Conservation (phyloP, 202 grass and related monocot species). For the Dendrocalamus latiflorus region DNA sequence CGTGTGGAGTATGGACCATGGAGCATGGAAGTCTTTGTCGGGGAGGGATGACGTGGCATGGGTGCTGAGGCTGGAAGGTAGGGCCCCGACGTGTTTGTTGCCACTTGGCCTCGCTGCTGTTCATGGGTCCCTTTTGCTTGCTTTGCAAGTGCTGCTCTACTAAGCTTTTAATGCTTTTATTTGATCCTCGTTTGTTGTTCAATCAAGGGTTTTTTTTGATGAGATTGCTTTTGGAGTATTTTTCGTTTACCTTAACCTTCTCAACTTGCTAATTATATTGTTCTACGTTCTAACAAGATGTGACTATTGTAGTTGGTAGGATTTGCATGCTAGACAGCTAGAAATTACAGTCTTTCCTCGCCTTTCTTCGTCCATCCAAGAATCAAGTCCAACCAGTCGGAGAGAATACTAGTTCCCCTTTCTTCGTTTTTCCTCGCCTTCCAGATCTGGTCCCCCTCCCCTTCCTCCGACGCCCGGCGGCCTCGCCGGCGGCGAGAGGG, state of each 20-base stretch:
- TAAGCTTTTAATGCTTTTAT: constrained; percentile 7
- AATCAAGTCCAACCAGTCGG: too few relatives aligned
- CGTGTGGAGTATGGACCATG: background rate
- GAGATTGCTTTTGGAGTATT: background rate
- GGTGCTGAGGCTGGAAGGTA: background rate
- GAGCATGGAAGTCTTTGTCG: background rate
- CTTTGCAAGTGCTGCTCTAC: constrained; percentile 18
- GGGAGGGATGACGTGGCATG: constrained; percentile 11
- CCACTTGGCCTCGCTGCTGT: constrained; percentile 1
- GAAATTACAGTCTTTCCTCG: background rate
- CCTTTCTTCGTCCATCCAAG: fast-evolving
- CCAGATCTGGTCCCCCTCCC: too few relatives aligned
- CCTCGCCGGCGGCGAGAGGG: too few relatives aligned
- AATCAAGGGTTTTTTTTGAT: background rate
- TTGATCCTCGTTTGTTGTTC: background rate
- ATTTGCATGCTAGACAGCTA: background rate
- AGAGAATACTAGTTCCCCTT: too few relatives aligned
- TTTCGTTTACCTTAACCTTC: background rate
- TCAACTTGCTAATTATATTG: background rate
- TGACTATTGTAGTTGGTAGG: background rate
- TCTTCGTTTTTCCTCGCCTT: too few relatives aligned
- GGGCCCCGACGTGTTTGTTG: background rate
- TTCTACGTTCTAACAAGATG: background rate
- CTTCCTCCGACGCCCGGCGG: too few relatives aligned
- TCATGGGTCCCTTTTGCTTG: constrained; percentile 39